These are phyloP conservation scores for Fragosphaeria purpurea DNA, from an alignment of 2,329 filamentous ascomycete genomes.

Conservation along the genomic window DNA sequence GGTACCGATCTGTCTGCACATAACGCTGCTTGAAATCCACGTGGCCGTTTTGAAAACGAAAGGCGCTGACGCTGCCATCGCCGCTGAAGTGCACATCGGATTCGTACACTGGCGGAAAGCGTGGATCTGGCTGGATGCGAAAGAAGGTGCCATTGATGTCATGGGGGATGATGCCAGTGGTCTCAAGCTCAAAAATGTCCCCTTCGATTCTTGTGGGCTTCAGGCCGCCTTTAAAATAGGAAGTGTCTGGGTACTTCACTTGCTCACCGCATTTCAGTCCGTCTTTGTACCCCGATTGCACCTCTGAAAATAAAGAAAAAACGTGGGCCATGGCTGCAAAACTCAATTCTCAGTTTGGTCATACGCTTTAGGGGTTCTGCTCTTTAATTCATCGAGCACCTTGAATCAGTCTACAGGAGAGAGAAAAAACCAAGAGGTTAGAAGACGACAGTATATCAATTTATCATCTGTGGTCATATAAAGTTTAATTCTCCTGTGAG, in stretches of 20 bases:
- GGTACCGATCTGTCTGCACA: constrained; percentile 28
- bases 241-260: constrained; percentile 13
- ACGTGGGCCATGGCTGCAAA: constrained; percentile 13
- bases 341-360: too few relatives aligned
- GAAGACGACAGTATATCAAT: too few relatives aligned
- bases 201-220: constrained; percentile 14
- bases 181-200: constrained; percentile 15
- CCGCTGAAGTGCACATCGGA: constrained; percentile 34
- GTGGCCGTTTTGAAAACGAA: constrained; percentile 28
- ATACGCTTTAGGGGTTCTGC: too few relatives aligned
- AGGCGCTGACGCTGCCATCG: constrained; percentile 29
- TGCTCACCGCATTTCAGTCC: constrained; percentile 12
- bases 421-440: too few relatives aligned
- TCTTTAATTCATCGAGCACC: too few relatives aligned
- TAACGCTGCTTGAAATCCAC: constrained; percentile 34
- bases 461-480: too few relatives aligned
- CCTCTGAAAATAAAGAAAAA: constrained; percentile 13
- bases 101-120: constrained; percentile 44
- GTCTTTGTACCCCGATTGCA: constrained; percentile 13
- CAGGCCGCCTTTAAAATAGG: constrained; percentile 13
- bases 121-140: constrained; percentile 41
- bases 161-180: constrained; percentile 24
- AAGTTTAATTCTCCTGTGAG: too few relatives aligned
- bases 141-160: constrained; percentile 38
- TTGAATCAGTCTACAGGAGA: too few relatives aligned